Evolutionary conservation across 2,329 filamentous ascomycete species (phyloP), one percentile per base, ranked within the genome.

Genomic region (Capronia epimyces): DNA sequence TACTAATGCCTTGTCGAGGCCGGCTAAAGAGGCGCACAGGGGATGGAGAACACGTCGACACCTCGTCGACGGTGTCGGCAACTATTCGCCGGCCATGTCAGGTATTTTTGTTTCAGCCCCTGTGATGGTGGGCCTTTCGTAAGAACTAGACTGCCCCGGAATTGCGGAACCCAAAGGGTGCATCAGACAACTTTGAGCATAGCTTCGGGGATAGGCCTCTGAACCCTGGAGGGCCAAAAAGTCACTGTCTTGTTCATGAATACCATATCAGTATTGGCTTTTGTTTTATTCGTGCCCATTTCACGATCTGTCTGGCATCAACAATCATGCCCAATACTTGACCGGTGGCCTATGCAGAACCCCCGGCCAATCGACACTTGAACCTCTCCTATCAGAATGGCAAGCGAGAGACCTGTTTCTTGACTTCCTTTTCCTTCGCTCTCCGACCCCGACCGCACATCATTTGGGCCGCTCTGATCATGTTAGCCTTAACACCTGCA

Each of bases 41-140:
- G 21, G 27, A 43, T 27, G 18, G 40, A 39, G 22, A 50, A 37
- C 43, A 31, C 54, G 46, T 53, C 44, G 32, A 48, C 48, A 45
- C 45, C 47, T 53, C 50, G 44, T 49, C 47, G 50, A 46, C 21
- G 50, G 32, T 43, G 29, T 53, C 54, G 54, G 54, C 43, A 53
- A 56, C 37, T 43, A 46, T 29, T 51, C 51, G 51, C 42, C 24
- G 50, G 29, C 25, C 40, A 46, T 36, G 40, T 49, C 50, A 43
- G 50, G 54, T 44, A 56, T 48, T 48, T 50, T 45, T 47, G 55
- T 57, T 57, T 57, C 55, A 55, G 39, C 55, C 55, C 55, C 55
- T 55, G 49, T 42, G 13, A 31, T 15, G 41, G 51, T 54, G 55
- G 51, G 39, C 39, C 39, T 34, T 43, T 44, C 40, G 55, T 57